Base-by-base conservation (phyloP, 331 rosid genomes). In the Rosa hybrid region DNA sequence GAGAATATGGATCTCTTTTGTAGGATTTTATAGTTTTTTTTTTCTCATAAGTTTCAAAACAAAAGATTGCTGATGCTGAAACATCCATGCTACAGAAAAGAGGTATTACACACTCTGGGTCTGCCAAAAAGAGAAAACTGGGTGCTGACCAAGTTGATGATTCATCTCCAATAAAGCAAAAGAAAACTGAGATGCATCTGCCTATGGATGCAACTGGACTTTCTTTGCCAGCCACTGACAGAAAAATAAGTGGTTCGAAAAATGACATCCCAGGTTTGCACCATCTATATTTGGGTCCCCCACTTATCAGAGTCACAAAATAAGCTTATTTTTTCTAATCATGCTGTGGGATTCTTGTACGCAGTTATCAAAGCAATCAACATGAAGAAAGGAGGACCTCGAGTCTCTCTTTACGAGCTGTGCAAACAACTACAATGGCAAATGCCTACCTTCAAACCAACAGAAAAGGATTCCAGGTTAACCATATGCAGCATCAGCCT, bases 381-480 rank as follows among this genome's bases (percentile, higher is more conserved):
- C 78, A 88, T 83, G 88, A 87, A 84, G 83, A 96, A 93, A 86
- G 99, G 98, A 86, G 99, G 97, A 77, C 99, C 98, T 16, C 89
- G 99, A 27, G 81, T 67, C 30, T 56, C 92, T 64, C 86, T 96
- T 46, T 84, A 71, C 44, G 88, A 87, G 21, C 76, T 93, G 46
- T 96, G 99, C 83, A 93, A 80, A 91, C 90, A 67, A 78, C 78
- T 77, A 74, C 94, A 88, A 81, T 96, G 99, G 99, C 94, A 86
- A 70, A 87, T 85, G 86, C 99, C 99, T 21, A 56, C 81, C 25
- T 89, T 88, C 74, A 80, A 82, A 41, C 10, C 97, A 68, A 78
- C 83, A n/a, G 97, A 89, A 84, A 75, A 77, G 45, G 88, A 86
- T 76, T 94, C 89, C n/a, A 89, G 93, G 98, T 91, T 65, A 81